phyloP scores from a whole-genome alignment of 1,284 basidiomycete species.

The Pholiota adiposa region DNA sequence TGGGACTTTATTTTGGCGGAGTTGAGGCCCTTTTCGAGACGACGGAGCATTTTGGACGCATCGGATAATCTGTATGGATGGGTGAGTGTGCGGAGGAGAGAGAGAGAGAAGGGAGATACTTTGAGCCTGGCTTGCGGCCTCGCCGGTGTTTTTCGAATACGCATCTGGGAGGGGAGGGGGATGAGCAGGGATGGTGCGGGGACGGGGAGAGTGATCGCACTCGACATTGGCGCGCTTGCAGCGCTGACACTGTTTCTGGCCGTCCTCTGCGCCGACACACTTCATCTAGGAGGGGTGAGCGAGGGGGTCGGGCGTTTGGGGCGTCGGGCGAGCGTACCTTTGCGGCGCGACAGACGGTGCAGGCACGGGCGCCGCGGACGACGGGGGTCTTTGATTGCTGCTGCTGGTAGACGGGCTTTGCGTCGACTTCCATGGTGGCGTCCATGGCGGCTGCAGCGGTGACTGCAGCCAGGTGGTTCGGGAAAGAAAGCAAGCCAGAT shows the following conservation, averaged over 20 bases:
- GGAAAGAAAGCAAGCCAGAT: conserved; percentile 21
- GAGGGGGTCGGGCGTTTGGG: conserved; percentile 20
- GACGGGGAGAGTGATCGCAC: conserved; percentile 41
- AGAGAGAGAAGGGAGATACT: conserved; percentile 49
- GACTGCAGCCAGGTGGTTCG: conserved; percentile 18
- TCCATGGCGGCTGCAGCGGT: conserved; percentile 34
- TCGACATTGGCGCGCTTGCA: conserved; percentile 78
- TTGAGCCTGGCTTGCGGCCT: conserved; percentile 86
- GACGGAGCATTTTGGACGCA: conserved; percentile 84
- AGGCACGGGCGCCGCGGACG: conserved; percentile 74
- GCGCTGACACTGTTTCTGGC: conserved; percentile 73
- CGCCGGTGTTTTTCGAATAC: conserved; percentile 85
- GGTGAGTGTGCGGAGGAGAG: conserved; percentile 7
- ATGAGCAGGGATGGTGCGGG: conserved; percentile 20
- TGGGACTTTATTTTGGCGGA: conserved; percentile 74
- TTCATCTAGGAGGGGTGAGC: conserved; percentile 66
- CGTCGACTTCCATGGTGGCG: conserved; percentile 38
- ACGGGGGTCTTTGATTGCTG: conserved; percentile 51
- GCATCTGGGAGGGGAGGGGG: conserved; percentile 50
- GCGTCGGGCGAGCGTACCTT: conserved; percentile 56
- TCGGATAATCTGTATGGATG: conserved; percentile 68
- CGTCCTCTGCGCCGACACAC: conserved; percentile 84
- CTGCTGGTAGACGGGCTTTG: conserved; percentile 34
- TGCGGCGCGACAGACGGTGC: conserved; percentile 80
- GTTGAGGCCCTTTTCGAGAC: conserved; percentile 81